These are phyloP conservation scores for Mycena chlorophos DNA, from an alignment of 768 basidiomycete species.

Conservation along the genomic window DNA sequence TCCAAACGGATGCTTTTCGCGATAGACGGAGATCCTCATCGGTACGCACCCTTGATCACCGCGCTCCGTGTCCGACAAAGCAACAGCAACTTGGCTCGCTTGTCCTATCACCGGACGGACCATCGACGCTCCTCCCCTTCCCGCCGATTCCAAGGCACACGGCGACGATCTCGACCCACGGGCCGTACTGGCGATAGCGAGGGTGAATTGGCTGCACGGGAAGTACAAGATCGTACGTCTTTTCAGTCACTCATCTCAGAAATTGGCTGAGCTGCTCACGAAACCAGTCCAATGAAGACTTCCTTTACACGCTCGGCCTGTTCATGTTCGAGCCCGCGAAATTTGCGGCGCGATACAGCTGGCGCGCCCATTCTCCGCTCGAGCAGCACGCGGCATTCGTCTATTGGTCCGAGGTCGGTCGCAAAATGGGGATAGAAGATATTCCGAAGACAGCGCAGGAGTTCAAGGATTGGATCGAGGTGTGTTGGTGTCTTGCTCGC, in stretches of 20 bases:
- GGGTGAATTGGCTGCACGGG: constrained; percentile 46
- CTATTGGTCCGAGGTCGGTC: constrained; percentile 49
- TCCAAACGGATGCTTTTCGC: neutral
- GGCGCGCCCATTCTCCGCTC: constrained; percentile 44
- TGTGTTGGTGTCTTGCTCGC: constrained; percentile 18
- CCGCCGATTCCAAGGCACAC: constrained; percentile 20
- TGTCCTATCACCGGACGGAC: constrained; percentile 32
- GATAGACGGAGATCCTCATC: constrained; percentile 51
- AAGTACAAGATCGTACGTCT: constrained; percentile 40
- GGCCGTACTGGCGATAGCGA: constrained; percentile 40
- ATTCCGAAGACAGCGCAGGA: constrained; percentile 44
- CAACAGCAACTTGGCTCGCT: constrained; percentile 36
- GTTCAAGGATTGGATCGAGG: constrained; percentile 41
- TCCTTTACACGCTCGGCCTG: constrained; percentile 41
- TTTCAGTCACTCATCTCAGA: neutral
- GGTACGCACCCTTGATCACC: constrained; percentile 24
- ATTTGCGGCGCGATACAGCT: constrained; percentile 45
- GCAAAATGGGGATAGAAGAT: constrained; percentile 46
- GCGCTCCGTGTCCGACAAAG: neutral
- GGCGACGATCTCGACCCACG: constrained; percentile 44
- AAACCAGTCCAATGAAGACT: constrained; percentile 40
- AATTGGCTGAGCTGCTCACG: neutral
- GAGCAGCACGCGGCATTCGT: constrained; percentile 45
- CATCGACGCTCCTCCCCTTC: no score
- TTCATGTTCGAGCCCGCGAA: constrained; percentile 41